Percentiles rank a stretch among this genome's conserved stretches.
phyloP scores from a whole-genome alignment of 306 rosid genomes.

The Leucaena leucocephala region DNA sequence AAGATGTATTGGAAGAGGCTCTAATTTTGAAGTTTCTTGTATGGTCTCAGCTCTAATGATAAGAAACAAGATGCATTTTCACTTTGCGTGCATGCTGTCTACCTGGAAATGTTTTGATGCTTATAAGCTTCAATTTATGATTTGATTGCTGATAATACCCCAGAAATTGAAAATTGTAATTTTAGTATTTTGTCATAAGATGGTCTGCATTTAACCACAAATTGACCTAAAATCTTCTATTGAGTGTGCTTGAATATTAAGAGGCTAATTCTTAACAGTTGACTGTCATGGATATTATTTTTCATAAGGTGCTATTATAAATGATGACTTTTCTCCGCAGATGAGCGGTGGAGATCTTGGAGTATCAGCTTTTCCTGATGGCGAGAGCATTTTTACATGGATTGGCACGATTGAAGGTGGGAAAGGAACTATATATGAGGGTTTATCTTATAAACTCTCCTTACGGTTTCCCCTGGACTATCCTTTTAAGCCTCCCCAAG shows the following conservation, averaged over 20 bases:
- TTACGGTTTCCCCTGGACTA: conserved; percentile 84
- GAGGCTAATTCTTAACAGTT: conserved; percentile 18
- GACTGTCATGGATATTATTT: conserved; percentile 6
- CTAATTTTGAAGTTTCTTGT: neutral
- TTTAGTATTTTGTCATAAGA: neutral
- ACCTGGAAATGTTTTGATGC: neutral
- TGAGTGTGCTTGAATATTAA: conserved; percentile 11
- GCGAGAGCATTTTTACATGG: conserved; percentile 92
- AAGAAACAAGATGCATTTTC: neutral
- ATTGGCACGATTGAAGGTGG: conserved; percentile 97
- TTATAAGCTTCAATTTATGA: neutral
- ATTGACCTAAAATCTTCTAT: neutral
- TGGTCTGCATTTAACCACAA: neutral
- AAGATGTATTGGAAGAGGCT: neutral
- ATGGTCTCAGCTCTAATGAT: neutral
- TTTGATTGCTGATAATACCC: conserved; percentile 1
- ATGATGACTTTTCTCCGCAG: conserved; percentile 47
- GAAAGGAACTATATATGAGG: conserved; percentile 85
- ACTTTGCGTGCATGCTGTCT: neutral
- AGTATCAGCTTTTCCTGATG: conserved; percentile 90
- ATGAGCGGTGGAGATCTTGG: conserved; percentile 96
- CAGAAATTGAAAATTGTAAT: neutral
- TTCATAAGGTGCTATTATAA: conserved; percentile 5
- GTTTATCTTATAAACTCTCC: conserved; percentile 92
- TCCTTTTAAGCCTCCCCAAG: conserved; percentile 94